These are phyloP conservation scores for Asclepias syriaca DNA, from an alignment of 257 asterid species.

Conservation along the genomic window DNA sequence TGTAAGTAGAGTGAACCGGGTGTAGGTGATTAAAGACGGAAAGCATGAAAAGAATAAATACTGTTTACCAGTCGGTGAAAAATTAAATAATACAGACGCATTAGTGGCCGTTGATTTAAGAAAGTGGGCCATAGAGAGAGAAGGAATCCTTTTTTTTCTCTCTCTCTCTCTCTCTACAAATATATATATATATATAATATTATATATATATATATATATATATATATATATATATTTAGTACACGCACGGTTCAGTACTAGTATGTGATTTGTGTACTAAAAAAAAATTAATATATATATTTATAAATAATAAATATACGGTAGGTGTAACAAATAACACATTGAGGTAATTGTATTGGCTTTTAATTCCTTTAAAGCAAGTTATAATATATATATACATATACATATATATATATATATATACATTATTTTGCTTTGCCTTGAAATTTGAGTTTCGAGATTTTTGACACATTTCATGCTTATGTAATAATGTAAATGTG, in stretches of 20 bases:
- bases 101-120: neutral
- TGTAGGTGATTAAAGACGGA: neutral
- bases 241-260: neutral
- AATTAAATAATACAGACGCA: neutral
- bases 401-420: too few relatives aligned
- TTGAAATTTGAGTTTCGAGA: too few relatives aligned
- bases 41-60: neutral
- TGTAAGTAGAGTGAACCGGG: neutral
- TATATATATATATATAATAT: too few relatives aligned
- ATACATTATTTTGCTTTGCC: neutral
- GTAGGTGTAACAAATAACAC: too few relatives aligned
- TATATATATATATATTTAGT: neutral
- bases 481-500: too few relatives aligned
- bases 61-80: conserved; percentile 11
- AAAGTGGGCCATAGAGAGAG: neutral
- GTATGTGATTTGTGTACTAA: too few relatives aligned
- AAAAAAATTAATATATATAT: too few relatives aligned
- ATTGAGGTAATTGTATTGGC: neutral
- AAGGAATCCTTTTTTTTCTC: too few relatives aligned
- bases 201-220: too few relatives aligned
- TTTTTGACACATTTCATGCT: too few relatives aligned
- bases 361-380: neutral
- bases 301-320: too few relatives aligned
- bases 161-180: too few relatives aligned
- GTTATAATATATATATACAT: neutral